Percentiles rank a stretch among this genome's conserved stretches.
phyloP scores from a whole-genome alignment of 371 early-diverging fungal species.

The Dichotomocladium elegans region DNA sequence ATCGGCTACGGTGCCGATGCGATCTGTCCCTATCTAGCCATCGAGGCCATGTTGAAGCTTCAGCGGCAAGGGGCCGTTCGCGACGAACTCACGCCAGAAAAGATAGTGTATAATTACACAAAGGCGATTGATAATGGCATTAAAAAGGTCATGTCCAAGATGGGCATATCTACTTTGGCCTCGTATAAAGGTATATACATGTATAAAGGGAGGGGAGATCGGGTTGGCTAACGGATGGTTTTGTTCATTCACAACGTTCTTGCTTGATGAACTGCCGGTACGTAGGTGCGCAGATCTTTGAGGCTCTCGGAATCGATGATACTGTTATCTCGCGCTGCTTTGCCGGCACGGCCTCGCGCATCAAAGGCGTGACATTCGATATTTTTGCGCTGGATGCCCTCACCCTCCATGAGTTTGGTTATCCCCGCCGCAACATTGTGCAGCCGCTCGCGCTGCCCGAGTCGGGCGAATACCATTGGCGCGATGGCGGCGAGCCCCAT shows the following conservation, averaged over 20 bases:
- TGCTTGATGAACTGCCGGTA: too few relatives aligned
- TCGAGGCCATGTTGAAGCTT: constrained; percentile 85
- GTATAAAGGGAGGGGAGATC: too few relatives aligned
- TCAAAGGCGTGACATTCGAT: constrained; percentile 89
- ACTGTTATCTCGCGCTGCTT: constrained; percentile 89
- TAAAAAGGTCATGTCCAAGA: constrained; percentile 97
- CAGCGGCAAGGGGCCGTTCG: constrained; percentile 77
- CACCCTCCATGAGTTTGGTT: constrained; percentile 85
- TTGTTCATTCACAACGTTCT: too few relatives aligned
- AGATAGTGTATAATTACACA: constrained; percentile 76
- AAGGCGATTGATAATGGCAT: constrained; percentile 92
- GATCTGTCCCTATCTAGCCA: constrained; percentile 89
- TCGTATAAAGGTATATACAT: too few relatives aligned
- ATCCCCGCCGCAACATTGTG: constrained; percentile 68
- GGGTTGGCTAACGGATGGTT: too few relatives aligned
- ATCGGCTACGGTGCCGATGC: constrained; percentile 98
- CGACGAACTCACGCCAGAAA: constrained; percentile 42
- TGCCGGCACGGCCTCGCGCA: constrained; percentile 91
- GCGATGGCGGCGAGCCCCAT: constrained; percentile 88
- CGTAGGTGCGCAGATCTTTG: constrained; percentile 98
- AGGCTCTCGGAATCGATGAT: constrained; percentile 90
- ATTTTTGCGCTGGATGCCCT: constrained; percentile 88
- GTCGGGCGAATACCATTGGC: constrained; percentile 96
- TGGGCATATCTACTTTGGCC: constrained; percentile 97
- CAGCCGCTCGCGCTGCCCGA: constrained; percentile 73